Evolutionary conservation across 768 basidiomycete genomes (phyloP).

Genomic region (Mycena polygramma): DNA sequence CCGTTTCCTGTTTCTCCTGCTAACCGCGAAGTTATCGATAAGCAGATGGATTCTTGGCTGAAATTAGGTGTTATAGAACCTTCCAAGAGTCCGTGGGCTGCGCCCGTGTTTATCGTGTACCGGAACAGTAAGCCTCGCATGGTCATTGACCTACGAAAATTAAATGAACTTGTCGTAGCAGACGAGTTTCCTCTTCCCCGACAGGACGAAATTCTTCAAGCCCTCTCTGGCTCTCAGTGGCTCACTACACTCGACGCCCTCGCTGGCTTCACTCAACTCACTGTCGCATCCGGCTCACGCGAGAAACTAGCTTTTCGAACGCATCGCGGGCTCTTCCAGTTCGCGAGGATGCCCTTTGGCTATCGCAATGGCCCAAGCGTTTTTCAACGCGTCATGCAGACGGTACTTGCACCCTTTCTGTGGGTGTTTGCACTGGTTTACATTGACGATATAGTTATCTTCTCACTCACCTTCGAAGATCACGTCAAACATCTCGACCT

Average conservation of each 20-base stretch:
- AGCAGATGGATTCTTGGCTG: conserved; percentile 49
- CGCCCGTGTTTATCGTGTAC: conserved; percentile 51
- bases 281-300: conserved; percentile 32
- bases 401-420: no score
- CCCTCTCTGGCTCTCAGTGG: conserved; percentile 46
- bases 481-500: no score
- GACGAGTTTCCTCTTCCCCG: conserved; percentile 44
- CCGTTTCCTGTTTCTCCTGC: conserved; percentile 43
- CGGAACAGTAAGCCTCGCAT: conserved; percentile 53
- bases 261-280: conserved; percentile 56
- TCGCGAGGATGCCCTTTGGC: no score
- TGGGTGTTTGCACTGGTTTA: no score
- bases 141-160: conserved; percentile 49
- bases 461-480: no score
- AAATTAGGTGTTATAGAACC: conserved; percentile 53
- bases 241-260: conserved; percentile 53
- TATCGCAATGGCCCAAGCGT: no score
- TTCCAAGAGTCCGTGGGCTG: conserved; percentile 54
- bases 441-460: no score
- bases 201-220: conserved; percentile 45
- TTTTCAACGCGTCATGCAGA: no score
- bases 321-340: no score
- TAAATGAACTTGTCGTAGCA: conserved; percentile 39
- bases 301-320: no score
- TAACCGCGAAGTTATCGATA: conserved; percentile 46